Percentiles rank a stretch among this genome's conserved stretches.
These are phyloP conservation scores for Circinella minor DNA, from an alignment of 371 early-diverging fungal genomes.

Conservation along the genomic window DNA sequence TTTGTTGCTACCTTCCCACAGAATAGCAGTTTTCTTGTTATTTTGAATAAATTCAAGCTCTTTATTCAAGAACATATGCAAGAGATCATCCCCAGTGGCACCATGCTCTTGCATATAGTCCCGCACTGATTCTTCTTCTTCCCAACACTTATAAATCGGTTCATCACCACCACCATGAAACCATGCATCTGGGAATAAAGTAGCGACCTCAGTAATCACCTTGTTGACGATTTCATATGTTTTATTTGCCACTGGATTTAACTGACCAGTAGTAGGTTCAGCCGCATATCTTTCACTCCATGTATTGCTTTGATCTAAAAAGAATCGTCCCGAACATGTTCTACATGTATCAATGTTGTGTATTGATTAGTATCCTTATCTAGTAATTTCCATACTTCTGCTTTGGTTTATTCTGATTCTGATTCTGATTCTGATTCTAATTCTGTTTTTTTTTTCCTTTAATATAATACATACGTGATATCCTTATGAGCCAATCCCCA, in stretches of 20 bases:
- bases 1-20: constrained; percentile 58
- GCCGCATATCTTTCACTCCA: constrained; percentile 64
- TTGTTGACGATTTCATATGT: constrained; percentile 60
- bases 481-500: constrained; percentile 45
- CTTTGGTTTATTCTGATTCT: background rate
- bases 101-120: constrained; percentile 45
- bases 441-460: no score
- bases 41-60: constrained; percentile 35
- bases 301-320: constrained; percentile 39
- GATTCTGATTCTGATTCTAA: no score
- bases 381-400: background rate
- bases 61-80: constrained; percentile 37
- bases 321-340: constrained; percentile 44
- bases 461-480: constrained; percentile 34
- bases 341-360: constrained; percentile 16
- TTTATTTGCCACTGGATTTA: constrained; percentile 64
- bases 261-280: constrained; percentile 77
- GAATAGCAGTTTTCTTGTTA: constrained; percentile 49
- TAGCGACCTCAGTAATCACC: constrained; percentile 61
- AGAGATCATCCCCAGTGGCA: constrained; percentile 40
- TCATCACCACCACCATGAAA: constrained; percentile 78
- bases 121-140: constrained; percentile 39
- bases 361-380: no score
- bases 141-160: constrained; percentile 73
- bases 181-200: constrained; percentile 64